A percentile compares a stretch with the other conserved stretches of the same genome.
Evolutionary conservation across 116 monocot genomes (phyloP).

Genomic region (Zostera marina): DNA sequence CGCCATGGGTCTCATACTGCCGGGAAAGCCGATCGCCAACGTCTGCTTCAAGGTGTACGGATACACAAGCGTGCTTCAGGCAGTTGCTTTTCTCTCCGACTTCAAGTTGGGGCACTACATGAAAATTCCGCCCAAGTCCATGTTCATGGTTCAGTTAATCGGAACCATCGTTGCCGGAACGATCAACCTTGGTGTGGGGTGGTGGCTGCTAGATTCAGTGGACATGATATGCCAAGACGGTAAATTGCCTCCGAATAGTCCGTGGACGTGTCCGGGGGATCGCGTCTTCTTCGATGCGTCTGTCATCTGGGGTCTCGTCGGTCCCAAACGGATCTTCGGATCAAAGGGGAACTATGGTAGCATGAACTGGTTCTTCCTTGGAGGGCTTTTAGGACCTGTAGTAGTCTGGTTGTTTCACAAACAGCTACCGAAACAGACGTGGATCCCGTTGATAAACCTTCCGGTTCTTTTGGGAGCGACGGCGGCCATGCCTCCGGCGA

Average conservation of each 20-base stretch:
- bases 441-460: conserved; percentile 71
- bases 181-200: conserved; percentile 52
- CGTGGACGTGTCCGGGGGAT: conserved; percentile 79
- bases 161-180: conserved; percentile 78
- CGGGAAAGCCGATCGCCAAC: conserved; percentile 80
- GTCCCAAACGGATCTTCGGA: conserved; percentile 63
- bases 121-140: conserved; percentile 94
- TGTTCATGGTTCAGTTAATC: conserved; percentile 86
- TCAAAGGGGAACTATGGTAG: conserved; percentile 45
- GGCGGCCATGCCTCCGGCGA: conserved; percentile 69
- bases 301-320: conserved; percentile 72
- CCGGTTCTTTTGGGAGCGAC: conserved; percentile 67
- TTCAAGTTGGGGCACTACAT: conserved; percentile 97
- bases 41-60: conserved; percentile 97
- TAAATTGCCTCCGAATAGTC: conserved; percentile 50
- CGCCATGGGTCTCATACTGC: conserved; percentile 64
- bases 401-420: conserved; percentile 55
- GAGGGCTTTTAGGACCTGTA: conserved; percentile 41
- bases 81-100: conserved; percentile 72
- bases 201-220: conserved; percentile 81
- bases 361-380: conserved; percentile 72
- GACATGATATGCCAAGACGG: conserved; percentile 48
- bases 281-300: conserved; percentile 80
- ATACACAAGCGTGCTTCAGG: conserved; percentile 94
- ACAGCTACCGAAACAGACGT: conserved; percentile 29